A percentile compares a stretch with the other conserved stretches of the same genome.
These are phyloP conservation scores for Cyclostephanos tholiformis DNA, from an alignment of 108 stramenopile genomes.

Conservation along the genomic window DNA sequence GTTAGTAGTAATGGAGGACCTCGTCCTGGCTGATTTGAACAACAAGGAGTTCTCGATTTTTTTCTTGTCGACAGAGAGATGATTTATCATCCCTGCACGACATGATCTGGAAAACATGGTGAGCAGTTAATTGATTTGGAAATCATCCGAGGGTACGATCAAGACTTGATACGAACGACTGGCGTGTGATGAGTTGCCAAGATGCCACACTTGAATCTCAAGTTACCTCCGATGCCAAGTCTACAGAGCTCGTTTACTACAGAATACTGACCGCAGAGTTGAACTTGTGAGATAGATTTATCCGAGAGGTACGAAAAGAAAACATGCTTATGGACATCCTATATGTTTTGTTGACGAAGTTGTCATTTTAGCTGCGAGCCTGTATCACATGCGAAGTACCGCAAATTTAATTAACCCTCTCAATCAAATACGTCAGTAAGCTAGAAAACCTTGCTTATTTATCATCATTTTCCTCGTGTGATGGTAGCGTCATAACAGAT, in stretches of 20 bases:
- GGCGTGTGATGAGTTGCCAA: background rate
- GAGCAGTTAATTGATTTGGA: background rate
- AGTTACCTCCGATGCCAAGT: background rate
- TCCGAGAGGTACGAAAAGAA: background rate
- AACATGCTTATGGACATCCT: background rate
- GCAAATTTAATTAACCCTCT: too few relatives aligned
- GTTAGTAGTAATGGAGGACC: constrained; percentile 4
- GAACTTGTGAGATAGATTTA: background rate
- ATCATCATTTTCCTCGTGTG: too few relatives aligned
- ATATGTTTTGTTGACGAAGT: background rate
- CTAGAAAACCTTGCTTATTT: too few relatives aligned
- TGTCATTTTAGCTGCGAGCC: too few relatives aligned
- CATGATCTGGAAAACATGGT: background rate
- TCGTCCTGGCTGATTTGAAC: constrained; percentile 22
- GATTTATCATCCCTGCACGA: background rate
- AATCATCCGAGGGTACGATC: background rate
- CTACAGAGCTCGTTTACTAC: too few relatives aligned
- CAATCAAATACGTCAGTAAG: too few relatives aligned
- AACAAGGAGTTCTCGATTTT: background rate
- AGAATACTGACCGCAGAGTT: background rate
- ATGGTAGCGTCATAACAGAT: too few relatives aligned
- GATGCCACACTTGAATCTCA: background rate
- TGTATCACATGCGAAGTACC: too few relatives aligned
- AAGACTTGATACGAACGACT: background rate
- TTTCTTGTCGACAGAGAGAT: background rate